phyloP scores from a whole-genome alignment of 148 eudicot genomes.

The Vaccinium vitisidaea region DNA sequence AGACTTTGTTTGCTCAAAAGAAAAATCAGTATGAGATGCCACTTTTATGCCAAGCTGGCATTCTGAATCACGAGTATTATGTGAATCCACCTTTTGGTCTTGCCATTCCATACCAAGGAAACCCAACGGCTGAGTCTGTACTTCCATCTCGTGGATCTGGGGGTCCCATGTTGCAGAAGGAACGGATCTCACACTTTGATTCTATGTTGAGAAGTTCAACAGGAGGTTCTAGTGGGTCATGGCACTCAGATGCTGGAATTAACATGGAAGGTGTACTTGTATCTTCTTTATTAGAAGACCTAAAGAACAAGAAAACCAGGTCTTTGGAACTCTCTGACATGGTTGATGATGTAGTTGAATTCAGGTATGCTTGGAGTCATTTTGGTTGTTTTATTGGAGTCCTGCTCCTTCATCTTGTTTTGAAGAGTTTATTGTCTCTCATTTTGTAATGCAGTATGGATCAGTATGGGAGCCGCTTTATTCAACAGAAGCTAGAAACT shows the following conservation, averaged over 20 bases:
- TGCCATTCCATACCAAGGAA: constrained; percentile 31
- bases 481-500: constrained; percentile 68
- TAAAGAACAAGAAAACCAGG: constrained; percentile 49
- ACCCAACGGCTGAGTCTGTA: constrained; percentile 23
- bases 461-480: constrained; percentile 73
- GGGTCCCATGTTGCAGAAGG: constrained; percentile 27
- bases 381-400: constrained; percentile 5
- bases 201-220: constrained; percentile 21
- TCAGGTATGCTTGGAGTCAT: constrained; percentile 36
- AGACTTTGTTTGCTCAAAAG: constrained; percentile 45
- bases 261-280: constrained; percentile 32
- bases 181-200: constrained; percentile 17
- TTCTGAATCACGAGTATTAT: constrained; percentile 27
- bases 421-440: neutral
- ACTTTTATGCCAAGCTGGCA: constrained; percentile 25
- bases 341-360: constrained; percentile 54
- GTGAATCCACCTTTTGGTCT: constrained; percentile 28
- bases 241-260: constrained; percentile 29
- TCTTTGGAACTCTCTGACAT: constrained; percentile 51
- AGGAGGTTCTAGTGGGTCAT: constrained; percentile 26
- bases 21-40: constrained; percentile 30
- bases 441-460: constrained; percentile 42
- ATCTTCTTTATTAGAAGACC: constrained; percentile 43
- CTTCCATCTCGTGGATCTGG: constrained; percentile 22
- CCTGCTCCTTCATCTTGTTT: constrained; percentile 6